These are phyloP conservation scores for Chaetomium sp. DNA, from an alignment of 2,329 filamentous ascomycete species.

Conservation along the genomic window DNA sequence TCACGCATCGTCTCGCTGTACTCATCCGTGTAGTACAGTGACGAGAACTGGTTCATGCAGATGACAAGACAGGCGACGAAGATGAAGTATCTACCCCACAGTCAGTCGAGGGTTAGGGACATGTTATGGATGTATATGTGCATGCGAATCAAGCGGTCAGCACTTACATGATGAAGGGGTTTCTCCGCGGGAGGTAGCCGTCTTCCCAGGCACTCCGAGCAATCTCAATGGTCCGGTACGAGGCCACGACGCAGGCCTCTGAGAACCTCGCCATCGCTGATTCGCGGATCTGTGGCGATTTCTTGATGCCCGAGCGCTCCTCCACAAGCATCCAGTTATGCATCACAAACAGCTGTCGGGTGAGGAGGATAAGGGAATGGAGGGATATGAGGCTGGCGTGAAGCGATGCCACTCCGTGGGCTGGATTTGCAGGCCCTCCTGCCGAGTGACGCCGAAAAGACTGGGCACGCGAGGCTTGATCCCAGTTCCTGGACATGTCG, in stretches of 20 bases:
- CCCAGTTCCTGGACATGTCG: slow-evolving; percentile 46
- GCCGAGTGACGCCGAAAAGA: slow-evolving; percentile 46
- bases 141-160: neutral
- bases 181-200: slow-evolving; percentile 42
- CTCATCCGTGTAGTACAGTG: slow-evolving; percentile 39
- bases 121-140: neutral
- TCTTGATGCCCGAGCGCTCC: slow-evolving; percentile 27
- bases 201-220: slow-evolving; percentile 39
- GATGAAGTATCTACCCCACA: slow-evolving; percentile 43
- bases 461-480: slow-evolving; percentile 38
- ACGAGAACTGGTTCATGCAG: slow-evolving; percentile 50
- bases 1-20: slow-evolving; percentile 36
- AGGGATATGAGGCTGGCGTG: slow-evolving; percentile 57
- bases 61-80: slow-evolving; percentile 50
- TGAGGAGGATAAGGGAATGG: slow-evolving; percentile 57
- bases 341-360: slow-evolving; percentile 57
- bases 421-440: slow-evolving; percentile 34
- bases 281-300: slow-evolving; percentile 25
- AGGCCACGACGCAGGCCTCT: slow-evolving; percentile 44
- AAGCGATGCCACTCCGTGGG: slow-evolving; percentile 51
- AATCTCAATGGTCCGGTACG: slow-evolving; percentile 44
- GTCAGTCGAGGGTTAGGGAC: slow-evolving; percentile 1
- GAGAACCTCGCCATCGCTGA: slow-evolving; percentile 40
- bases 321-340: slow-evolving; percentile 41
- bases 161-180: slow-evolving; percentile 52